A percentile compares a stretch with the other conserved stretches of the same genome.
phyloP scores from a whole-genome alignment of 2,329 filamentous ascomycete genomes.

The Talaromyces sp. region DNA sequence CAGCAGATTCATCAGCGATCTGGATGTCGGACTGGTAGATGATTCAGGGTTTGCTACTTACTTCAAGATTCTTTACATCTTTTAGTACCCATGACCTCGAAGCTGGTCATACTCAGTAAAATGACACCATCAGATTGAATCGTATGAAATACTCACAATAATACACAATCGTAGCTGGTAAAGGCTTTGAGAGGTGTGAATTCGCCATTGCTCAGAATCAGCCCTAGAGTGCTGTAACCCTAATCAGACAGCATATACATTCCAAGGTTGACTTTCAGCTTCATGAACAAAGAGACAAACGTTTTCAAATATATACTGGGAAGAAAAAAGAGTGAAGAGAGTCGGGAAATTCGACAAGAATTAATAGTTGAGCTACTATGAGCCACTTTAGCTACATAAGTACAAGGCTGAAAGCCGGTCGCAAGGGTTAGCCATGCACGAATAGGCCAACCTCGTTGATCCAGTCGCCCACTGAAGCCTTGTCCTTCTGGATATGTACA shows the following conservation, averaged over 20 bases:
- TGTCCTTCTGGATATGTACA: background rate
- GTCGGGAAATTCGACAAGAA: background rate
- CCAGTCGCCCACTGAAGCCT: background rate
- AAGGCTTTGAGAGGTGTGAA: background rate
- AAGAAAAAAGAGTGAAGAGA: background rate
- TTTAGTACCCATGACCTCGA: background rate
- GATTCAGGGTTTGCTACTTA: background rate
- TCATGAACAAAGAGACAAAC: background rate
- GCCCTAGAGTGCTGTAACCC: background rate
- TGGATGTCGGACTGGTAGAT: background rate
- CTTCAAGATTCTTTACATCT: background rate
- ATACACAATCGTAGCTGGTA: background rate
- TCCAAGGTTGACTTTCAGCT: background rate
- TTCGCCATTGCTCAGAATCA: background rate
- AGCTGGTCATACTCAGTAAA: background rate
- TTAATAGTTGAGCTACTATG: background rate
- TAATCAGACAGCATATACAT: background rate
- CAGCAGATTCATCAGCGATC: background rate
- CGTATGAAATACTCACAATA: background rate
- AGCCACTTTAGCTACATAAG: too few relatives aligned
- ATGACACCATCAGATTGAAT: background rate
- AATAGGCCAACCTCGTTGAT: background rate
- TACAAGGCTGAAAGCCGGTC: background rate
- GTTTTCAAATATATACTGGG: background rate
- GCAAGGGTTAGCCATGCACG: background rate